phyloP scores from a whole-genome alignment of 2,329 filamentous ascomycete genomes.

The Pleomassaria siparia region DNA sequence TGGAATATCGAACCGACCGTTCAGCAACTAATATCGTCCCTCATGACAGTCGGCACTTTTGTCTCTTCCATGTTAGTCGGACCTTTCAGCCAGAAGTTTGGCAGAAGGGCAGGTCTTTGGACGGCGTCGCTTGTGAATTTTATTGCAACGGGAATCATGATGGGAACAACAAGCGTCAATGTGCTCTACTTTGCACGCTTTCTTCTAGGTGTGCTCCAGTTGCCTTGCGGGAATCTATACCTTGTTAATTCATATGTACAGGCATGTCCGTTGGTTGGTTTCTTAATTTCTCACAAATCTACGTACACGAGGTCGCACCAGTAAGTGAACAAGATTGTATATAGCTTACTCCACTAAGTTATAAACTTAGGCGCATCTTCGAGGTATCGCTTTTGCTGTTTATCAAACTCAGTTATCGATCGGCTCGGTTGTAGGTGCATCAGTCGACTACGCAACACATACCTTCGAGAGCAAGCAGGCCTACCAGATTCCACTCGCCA shows the following conservation, averaged over 20 bases:
- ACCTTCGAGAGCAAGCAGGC: conserved; percentile 6
- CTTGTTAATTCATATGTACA: not conserved
- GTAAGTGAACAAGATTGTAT: not conserved
- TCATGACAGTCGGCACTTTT: conserved; percentile 33
- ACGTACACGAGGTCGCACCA: conserved; percentile 11
- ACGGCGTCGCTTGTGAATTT: conserved; percentile 50
- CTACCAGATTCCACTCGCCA: conserved; percentile 49
- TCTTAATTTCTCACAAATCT: conserved; percentile 24
- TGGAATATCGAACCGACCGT: conserved; percentile 40
- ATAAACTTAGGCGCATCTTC: conserved; percentile 5
- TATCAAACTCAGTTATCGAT: conserved; percentile 9
- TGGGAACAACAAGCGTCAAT: conserved; percentile 2
- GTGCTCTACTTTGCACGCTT: conserved; percentile 55
- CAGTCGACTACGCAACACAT: conserved; percentile 43
- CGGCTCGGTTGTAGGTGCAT: conserved; percentile 43
- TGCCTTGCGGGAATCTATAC: not conserved
- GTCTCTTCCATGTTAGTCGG: conserved; percentile 14
- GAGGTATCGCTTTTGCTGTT: conserved; percentile 8
- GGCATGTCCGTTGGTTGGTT: conserved; percentile 57
- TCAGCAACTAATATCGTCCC: conserved; percentile 41
- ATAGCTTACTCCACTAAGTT: not conserved
- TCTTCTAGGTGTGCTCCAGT: conserved; percentile 37
- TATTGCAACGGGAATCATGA: conserved; percentile 21
- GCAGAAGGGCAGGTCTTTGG: conserved; percentile 49
- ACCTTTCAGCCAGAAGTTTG: conserved; percentile 23